phyloP scores from a whole-genome alignment of 129 eudicot genomes.

The Arctium lappa region DNA sequence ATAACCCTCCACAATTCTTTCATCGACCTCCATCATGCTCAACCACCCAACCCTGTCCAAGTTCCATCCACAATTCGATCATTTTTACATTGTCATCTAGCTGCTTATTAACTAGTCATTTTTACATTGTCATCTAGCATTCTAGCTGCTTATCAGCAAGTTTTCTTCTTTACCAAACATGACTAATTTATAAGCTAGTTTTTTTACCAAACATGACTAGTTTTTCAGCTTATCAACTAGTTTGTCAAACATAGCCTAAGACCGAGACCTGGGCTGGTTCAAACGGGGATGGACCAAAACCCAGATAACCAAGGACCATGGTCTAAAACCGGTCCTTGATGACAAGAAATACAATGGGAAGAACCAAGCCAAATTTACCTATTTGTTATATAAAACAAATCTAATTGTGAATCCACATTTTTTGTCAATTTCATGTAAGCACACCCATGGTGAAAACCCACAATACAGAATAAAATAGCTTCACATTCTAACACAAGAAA shows the following conservation, averaged over 20 bases:
- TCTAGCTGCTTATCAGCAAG: too few species aligned
- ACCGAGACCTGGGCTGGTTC: background rate
- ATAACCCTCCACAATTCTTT: too few species aligned
- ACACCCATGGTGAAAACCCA: background rate
- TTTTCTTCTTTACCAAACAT: too few species aligned
- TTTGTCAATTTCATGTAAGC: background rate
- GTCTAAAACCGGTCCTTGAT: background rate
- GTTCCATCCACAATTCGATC: too few species aligned
- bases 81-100: background rate
- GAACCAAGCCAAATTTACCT: background rate
- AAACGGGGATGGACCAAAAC: background rate
- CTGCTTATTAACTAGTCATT: too few species aligned
- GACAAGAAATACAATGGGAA: background rate
- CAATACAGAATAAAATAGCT: background rate
- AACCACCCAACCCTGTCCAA: too few species aligned
- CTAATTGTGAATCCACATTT: background rate
- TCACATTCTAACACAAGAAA: conserved; percentile 11
- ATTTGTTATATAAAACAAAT: background rate
- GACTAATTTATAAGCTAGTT: background rate
- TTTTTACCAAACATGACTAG: background rate
- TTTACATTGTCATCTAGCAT: background rate
- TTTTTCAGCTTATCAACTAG: too few species aligned
- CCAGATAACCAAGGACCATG: background rate
- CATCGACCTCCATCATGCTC: too few species aligned
- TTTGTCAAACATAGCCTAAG: background rate